These are phyloP conservation scores for Cokeromyces recurvatus DNA, from an alignment of 371 early-diverging fungal species.

Conservation along the genomic window DNA sequence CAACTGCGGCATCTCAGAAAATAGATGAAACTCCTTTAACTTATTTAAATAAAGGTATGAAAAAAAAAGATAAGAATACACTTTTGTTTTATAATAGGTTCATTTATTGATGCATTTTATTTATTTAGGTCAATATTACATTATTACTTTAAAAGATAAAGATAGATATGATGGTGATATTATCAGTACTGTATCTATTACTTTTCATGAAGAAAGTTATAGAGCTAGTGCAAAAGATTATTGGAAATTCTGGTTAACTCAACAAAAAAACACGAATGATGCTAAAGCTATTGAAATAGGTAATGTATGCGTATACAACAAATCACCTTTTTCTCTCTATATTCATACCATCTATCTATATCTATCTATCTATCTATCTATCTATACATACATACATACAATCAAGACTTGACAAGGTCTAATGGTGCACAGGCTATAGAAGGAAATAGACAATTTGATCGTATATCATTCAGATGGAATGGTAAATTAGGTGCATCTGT, in stretches of 20 bases:
- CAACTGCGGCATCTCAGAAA: slow-evolving; percentile 25
- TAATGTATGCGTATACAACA: slow-evolving; percentile 31
- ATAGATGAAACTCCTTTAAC: slow-evolving; percentile 20
- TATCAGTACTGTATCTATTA: slow-evolving; percentile 55
- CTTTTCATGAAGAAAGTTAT: slow-evolving; percentile 72
- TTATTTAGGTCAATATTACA: slow-evolving; percentile 49
- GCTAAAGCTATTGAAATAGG: slow-evolving; percentile 50
- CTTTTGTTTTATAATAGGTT: neutral
- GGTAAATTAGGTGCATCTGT: slow-evolving; percentile 42
- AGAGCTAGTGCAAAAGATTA: slow-evolving; percentile 60
- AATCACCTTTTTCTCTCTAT: too few species aligned
- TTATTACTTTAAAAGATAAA: slow-evolving; percentile 38
- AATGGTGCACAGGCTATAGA: slow-evolving; percentile 22
- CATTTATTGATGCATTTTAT: neutral
- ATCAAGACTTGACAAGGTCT: slow-evolving; percentile 15
- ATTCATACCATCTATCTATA: too few species aligned
- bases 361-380: too few species aligned
- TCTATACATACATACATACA: slow-evolving; percentile 14
- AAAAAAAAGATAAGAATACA: neutral
- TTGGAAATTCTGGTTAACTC: slow-evolving; percentile 78
- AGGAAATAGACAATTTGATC: slow-evolving; percentile 35
- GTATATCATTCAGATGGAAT: slow-evolving; percentile 45
- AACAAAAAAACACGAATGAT: slow-evolving; percentile 48
- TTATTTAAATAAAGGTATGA: slow-evolving; percentile 29
- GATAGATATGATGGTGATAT: slow-evolving; percentile 44